These are phyloP conservation scores for Darksidea phi DNA, from an alignment of 495 filamentous ascomycete species.

Conservation along the genomic window DNA sequence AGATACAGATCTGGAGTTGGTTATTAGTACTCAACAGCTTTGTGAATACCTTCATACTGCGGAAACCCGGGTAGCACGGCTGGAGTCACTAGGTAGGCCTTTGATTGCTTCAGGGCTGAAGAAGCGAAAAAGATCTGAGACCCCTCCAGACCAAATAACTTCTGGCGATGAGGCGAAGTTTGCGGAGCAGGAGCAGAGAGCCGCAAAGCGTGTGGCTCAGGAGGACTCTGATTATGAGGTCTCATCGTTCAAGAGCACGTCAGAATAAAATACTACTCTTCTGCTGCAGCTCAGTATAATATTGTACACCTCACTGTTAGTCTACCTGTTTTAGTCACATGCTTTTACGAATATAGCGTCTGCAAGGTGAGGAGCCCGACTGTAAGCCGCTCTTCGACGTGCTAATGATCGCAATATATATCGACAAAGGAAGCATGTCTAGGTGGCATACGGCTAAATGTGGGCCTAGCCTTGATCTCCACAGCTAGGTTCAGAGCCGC, in stretches of 20 bases:
- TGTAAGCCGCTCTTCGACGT: neutral
- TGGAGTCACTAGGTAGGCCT: neutral
- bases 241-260: too few relatives aligned
- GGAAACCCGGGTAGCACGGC: constrained; percentile 3
- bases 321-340: neutral
- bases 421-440: neutral
- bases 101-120: constrained; percentile 6
- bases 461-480: neutral
- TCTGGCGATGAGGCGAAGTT: too few relatives aligned
- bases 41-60: neutral
- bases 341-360: neutral
- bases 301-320: too few relatives aligned
- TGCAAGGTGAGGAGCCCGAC: neutral
- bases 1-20: constrained; percentile 5
- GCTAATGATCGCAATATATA: neutral
- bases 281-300: too few relatives aligned
- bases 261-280: too few relatives aligned
- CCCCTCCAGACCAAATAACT: constrained; percentile 7
- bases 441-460: neutral
- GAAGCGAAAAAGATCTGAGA: constrained; percentile 5
- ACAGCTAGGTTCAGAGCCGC: neutral
- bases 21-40: constrained; percentile 6
- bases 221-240: too few relatives aligned
- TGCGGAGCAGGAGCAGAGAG: too few relatives aligned
- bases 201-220: too few relatives aligned